Conservation (phyloP, 2,329 filamentous ascomycete genomes). For the Trichoderma sp. region DNA sequence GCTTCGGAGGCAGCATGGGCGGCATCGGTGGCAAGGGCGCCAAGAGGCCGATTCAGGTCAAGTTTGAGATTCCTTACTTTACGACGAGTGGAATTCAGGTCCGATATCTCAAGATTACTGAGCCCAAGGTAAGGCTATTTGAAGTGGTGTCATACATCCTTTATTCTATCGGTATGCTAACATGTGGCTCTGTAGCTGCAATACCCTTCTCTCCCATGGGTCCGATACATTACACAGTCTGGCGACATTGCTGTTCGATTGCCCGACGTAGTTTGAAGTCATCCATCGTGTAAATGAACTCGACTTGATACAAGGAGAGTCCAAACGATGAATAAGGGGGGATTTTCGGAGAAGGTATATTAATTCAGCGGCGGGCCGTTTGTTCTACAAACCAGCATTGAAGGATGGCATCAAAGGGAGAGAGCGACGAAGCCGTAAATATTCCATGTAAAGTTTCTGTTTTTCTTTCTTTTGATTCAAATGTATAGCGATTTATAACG, state of each 20-base stretch:
- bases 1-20: slow-evolving; percentile 95
- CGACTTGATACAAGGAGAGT: background rate
- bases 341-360: background rate
- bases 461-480: background rate
- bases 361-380: slow-evolving; percentile 25
- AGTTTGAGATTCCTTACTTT: slow-evolving; percentile 99
- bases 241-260: slow-evolving; percentile 94
- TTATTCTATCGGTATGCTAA: background rate
- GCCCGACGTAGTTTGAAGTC: slow-evolving; percentile 76
- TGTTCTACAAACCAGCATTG: slow-evolving; percentile 10
- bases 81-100: slow-evolving; percentile 99
- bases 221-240: slow-evolving; percentile 97
- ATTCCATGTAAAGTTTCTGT: slow-evolving; percentile 2
- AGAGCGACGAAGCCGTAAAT: background rate
- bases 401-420: background rate
- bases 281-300: background rate
- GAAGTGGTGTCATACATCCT: slow-evolving; percentile 8
- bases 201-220: slow-evolving; percentile 97
- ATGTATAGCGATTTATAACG: slow-evolving; percentile 10
- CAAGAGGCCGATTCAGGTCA: slow-evolving; percentile 96
- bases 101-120: slow-evolving; percentile 97
- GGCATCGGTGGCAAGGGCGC: slow-evolving; percentile 83
- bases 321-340: background rate
- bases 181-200: slow-evolving; percentile 65
- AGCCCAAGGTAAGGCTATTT: slow-evolving; percentile 77